Conservation (phyloP, 495 filamentous ascomycete genomes). For the Hypoxylon fuscum region DNA sequence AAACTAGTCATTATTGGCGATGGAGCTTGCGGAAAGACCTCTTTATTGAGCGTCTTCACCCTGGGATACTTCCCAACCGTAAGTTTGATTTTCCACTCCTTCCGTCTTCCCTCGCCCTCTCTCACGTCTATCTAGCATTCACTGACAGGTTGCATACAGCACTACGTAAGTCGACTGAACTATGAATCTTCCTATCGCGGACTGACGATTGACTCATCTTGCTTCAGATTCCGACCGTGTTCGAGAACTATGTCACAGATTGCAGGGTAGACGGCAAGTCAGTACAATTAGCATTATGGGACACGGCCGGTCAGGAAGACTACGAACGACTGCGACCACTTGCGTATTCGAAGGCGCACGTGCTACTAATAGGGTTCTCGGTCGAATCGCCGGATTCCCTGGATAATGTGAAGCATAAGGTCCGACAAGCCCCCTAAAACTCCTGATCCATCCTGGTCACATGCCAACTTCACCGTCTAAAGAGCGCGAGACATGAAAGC, state of each 20-base stretch:
- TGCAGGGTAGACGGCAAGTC: slow-evolving; percentile 98
- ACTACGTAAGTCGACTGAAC: slow-evolving; percentile 69
- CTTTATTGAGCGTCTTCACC: slow-evolving; percentile 96
- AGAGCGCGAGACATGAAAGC: not conserved
- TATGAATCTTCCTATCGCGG: slow-evolving; percentile 31
- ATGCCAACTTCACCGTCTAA: not conserved
- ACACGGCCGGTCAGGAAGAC: slow-evolving; percentile 99
- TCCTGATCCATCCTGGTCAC: not conserved
- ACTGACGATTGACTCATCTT: slow-evolving; percentile 31
- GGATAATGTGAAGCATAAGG: slow-evolving; percentile 98
- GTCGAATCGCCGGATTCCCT: slow-evolving; percentile 96
- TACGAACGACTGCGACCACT: slow-evolving; percentile 95
- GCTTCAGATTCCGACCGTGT: slow-evolving; percentile 96
- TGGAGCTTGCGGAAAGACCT: slow-evolving; percentile 98
- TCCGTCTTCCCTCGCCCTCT: slow-evolving; percentile 5
- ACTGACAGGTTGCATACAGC: slow-evolving; percentile 53
- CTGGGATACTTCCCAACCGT: slow-evolving; percentile 98
- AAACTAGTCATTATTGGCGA: slow-evolving; percentile 99
- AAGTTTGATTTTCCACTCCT: slow-evolving; percentile 50
- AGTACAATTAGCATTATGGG: slow-evolving; percentile 97
- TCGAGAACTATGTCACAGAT: slow-evolving; percentile 99
- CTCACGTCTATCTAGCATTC: not conserved
- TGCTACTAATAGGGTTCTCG: slow-evolving; percentile 95
- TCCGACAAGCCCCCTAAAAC: slow-evolving; percentile 50
- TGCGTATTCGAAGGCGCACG: slow-evolving; percentile 97